Conservation (phyloP, 2,329 filamentous ascomycete genomes). For the Leptoxyphium fumago region DNA sequence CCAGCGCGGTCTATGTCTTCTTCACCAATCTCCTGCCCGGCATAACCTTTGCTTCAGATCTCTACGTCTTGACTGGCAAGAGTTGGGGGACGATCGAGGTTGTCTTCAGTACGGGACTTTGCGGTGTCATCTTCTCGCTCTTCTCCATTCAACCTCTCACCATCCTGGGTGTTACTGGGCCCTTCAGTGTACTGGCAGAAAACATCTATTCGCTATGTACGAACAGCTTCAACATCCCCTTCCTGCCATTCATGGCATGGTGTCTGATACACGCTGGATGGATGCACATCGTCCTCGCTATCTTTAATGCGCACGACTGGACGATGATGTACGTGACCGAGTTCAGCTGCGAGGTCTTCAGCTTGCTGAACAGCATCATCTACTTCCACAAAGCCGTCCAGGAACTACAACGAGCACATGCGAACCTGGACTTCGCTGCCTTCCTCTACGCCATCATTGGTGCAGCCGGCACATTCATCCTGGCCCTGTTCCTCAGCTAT, state of each 20-base stretch:
- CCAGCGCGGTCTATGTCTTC: constrained; percentile 51
- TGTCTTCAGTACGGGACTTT: constrained; percentile 50
- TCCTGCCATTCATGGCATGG: constrained; percentile 56
- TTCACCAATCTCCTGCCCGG: constrained; percentile 53
- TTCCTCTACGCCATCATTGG: constrained; percentile 53
- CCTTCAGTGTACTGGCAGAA: constrained; percentile 52
- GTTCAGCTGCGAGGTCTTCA: constrained; percentile 53
- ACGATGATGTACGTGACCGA: constrained; percentile 56
- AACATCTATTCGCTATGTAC: constrained; percentile 47
- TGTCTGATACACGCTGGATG: constrained; percentile 49
- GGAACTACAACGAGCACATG: constrained; percentile 46
- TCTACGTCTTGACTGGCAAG: constrained; percentile 46
- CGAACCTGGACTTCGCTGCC: constrained; percentile 42
- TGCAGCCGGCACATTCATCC: constrained; percentile 46
- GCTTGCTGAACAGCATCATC: constrained; percentile 50
- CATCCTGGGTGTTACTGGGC: constrained; percentile 51
- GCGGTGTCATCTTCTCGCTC: constrained; percentile 46
- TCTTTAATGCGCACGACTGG: constrained; percentile 55
- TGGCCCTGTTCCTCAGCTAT: constrained; percentile 47
- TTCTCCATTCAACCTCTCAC: constrained; percentile 49
- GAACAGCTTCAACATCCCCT: constrained; percentile 42
- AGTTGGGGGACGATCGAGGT: constrained; percentile 55
- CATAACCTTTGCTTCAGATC: constrained; percentile 52
- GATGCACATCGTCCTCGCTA: constrained; percentile 49
- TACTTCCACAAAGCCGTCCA: constrained; percentile 55